phyloP scores from a whole-genome alignment of 2,329 filamentous ascomycete species.

The Scedosporium aurantiacum region DNA sequence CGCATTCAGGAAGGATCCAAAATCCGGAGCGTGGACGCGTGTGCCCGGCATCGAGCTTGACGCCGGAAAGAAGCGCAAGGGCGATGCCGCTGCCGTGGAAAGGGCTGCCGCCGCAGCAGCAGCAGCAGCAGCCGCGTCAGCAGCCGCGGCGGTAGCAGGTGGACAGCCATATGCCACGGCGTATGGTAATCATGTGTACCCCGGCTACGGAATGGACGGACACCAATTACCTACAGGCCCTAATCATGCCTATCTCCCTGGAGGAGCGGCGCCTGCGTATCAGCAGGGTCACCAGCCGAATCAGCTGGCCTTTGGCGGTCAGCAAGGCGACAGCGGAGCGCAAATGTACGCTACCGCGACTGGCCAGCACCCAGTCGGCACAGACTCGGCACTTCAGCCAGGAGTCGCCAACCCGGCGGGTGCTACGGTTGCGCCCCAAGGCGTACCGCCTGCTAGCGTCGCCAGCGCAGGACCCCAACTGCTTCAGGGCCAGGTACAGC shows the following conservation, averaged over 20 bases:
- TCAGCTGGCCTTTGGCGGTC: neutral
- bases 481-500: slow-evolving; percentile 7
- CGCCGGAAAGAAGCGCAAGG: slow-evolving; percentile 50
- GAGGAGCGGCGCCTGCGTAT: neutral
- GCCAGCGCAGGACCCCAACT: neutral
- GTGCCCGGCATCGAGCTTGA: slow-evolving; percentile 48
- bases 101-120: slow-evolving; percentile 16
- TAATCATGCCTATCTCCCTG: neutral
- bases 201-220: neutral
- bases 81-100: slow-evolving; percentile 36
- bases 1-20: slow-evolving; percentile 48
- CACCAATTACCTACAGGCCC: neutral
- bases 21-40: slow-evolving; percentile 45
- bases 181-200: neutral
- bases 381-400: neutral
- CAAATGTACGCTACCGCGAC: neutral
- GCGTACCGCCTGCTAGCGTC: neutral
- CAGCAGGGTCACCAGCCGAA: slow-evolving; percentile 2
- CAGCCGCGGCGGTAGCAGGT: neutral
- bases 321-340: neutral
- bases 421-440: neutral
- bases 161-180: slow-evolving; percentile 2
- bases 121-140: slow-evolving; percentile 5
- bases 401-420: neutral
- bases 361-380: neutral